These are phyloP conservation scores for Bruguiera parviflora DNA, from an alignment of 345 rosid species.

Conservation along the genomic window DNA sequence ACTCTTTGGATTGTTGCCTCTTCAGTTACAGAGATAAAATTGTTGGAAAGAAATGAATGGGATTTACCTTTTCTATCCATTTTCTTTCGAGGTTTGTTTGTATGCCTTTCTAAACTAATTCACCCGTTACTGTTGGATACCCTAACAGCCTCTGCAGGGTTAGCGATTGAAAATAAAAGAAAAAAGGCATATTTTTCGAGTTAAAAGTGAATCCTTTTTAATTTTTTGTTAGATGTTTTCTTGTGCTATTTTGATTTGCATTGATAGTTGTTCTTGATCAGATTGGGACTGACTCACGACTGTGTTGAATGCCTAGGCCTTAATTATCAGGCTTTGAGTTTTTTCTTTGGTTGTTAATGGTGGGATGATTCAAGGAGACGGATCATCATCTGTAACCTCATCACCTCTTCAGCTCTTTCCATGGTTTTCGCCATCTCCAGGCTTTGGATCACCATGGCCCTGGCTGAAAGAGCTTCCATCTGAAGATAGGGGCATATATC, in stretches of 20 bases:
- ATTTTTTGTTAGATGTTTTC: not conserved
- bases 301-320: slow-evolving; percentile 4
- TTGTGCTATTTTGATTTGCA: not conserved
- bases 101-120: not conserved
- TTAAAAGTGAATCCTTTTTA: not conserved
- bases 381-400: slow-evolving; percentile 51
- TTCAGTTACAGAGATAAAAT: too few species aligned
- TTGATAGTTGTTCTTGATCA: not conserved
- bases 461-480: slow-evolving; percentile 56
- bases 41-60: too few species aligned
- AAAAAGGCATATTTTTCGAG: not conserved
- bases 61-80: not conserved
- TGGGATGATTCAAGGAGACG: slow-evolving; percentile 54
- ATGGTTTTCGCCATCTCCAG: slow-evolving; percentile 56
- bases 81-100: not conserved
- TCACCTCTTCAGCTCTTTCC: slow-evolving; percentile 53
- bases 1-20: not conserved
- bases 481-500: slow-evolving; percentile 62
- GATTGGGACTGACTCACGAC: slow-evolving; percentile 7
- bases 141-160: not conserved
- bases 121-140: not conserved
- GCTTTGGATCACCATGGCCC: slow-evolving; percentile 55
- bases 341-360: slow-evolving; percentile 19
- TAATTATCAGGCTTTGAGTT: slow-evolving; percentile 4
- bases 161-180: not conserved